Evolutionary conservation across 2,329 filamentous ascomycete genomes (phyloP).

Genomic region (Aspergillus pseudoviridinutans): DNA sequence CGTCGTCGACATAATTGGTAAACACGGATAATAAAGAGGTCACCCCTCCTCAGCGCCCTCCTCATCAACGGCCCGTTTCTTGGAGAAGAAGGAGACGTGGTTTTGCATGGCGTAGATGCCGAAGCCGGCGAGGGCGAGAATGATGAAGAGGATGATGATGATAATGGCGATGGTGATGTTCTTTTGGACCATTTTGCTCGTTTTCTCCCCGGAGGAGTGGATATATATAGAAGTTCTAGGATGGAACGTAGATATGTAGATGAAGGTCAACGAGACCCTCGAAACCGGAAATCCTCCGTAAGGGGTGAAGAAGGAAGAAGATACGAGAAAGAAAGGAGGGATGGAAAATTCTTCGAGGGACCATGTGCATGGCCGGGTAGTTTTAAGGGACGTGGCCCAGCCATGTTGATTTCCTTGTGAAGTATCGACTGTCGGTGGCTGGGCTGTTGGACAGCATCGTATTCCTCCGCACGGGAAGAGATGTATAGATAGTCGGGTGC

Average conservation of each 20-base stretch:
- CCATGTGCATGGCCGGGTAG: neutral
- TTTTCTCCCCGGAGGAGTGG: neutral
- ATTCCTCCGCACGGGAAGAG: too few relatives aligned
- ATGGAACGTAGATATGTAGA: neutral
- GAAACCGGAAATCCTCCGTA: neutral
- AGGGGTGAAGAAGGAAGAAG: neutral
- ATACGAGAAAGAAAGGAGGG: conserved; percentile 1
- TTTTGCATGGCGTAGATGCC: conserved; percentile 34
- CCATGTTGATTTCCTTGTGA: conserved; percentile 15
- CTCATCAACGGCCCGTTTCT: conserved; percentile 28
- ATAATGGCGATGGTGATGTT: conserved; percentile 50
- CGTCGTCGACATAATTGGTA: neutral
- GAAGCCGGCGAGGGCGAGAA: conserved; percentile 42
- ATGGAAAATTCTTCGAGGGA: neutral
- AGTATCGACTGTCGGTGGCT: conserved; percentile 3
- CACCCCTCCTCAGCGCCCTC: conserved; percentile 23
- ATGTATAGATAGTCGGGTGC: too few relatives aligned
- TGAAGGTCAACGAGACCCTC: neutral
- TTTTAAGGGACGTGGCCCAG: conserved; percentile 15
- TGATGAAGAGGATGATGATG: conserved; percentile 46
- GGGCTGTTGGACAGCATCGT: neutral
- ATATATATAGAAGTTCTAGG: neutral
- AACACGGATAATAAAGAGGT: neutral
- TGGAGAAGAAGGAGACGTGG: conserved; percentile 28
- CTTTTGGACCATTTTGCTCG: conserved; percentile 38